Conservation (phyloP, 2,329 filamentous ascomycete species). For the Fusarium devonianum region DNA sequence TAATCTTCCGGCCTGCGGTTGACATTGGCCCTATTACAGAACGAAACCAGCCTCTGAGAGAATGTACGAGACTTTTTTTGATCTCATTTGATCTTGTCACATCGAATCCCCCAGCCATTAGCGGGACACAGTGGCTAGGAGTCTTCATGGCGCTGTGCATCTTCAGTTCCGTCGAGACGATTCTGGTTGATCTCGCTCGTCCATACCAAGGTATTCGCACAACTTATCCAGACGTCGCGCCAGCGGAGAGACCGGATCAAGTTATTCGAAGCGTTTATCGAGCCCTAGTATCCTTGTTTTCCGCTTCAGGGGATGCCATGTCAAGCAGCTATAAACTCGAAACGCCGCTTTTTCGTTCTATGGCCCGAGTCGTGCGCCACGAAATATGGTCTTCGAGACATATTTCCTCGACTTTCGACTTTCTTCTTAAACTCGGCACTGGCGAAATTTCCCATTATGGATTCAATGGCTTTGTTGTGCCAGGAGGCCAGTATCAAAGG, state of each 20-base stretch:
- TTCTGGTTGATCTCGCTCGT: constrained; percentile 55
- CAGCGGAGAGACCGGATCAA: constrained; percentile 30
- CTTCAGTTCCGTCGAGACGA: constrained; percentile 63
- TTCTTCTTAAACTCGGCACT: constrained; percentile 58
- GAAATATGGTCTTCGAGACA: constrained; percentile 56
- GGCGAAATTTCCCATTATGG: constrained; percentile 48
- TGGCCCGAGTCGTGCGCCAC: constrained; percentile 55
- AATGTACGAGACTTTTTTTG: constrained; percentile 60
- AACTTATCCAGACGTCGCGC: constrained; percentile 10
- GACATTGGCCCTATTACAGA: constrained; percentile 56
- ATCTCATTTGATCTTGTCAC: constrained; percentile 59
- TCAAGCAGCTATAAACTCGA: constrained; percentile 53
- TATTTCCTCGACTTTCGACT: constrained; percentile 57
- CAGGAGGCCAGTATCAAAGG: constrained; percentile 19
- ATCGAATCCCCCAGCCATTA: constrained; percentile 48
- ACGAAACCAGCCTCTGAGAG: constrained; percentile 57
- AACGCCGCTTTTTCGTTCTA: constrained; percentile 51
- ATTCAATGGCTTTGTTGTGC: constrained; percentile 47
- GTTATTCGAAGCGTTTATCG: constrained; percentile 60
- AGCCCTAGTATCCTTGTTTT: constrained; percentile 58
- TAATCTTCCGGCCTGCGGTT: constrained; percentile 42
- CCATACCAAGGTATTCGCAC: constrained; percentile 25
- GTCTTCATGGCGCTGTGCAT: constrained; percentile 64
- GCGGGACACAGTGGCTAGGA: constrained; percentile 58
- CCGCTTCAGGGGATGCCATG: constrained; percentile 53